Percentiles rank a stretch among this genome's conserved stretches.
Conservation (phyloP, 805 yeast genomes). For the Lipomyces orientalis region DNA sequence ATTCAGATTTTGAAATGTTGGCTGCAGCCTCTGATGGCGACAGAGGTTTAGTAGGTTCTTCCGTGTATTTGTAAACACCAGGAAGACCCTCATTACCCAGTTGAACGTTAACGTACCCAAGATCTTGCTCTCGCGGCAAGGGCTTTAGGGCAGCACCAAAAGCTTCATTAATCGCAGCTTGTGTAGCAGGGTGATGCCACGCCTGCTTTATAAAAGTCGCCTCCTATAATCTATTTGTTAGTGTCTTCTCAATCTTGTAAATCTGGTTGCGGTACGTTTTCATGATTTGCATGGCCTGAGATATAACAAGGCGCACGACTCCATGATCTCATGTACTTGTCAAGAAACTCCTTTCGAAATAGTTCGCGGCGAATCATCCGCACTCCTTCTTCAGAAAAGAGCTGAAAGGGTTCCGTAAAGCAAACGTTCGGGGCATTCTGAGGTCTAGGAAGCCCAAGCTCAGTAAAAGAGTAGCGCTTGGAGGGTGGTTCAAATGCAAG, state of each 20-base stretch:
- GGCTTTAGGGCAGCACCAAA: background rate
- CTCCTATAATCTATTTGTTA: background rate
- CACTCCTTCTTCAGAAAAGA: conserved; percentile 1
- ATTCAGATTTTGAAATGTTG: background rate
- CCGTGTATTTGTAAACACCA: conserved; percentile 1
- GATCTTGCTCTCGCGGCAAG: background rate
- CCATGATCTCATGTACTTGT: conserved; percentile 1
- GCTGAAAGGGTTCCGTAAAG: background rate
- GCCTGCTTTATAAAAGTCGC: background rate
- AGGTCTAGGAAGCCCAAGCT: conserved; percentile 1
- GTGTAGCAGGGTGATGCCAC: background rate
- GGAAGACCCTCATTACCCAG: background rate
- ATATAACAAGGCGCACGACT: conserved; percentile 1
- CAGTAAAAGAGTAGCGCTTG: background rate
- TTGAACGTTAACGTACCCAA: background rate
- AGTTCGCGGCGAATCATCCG: conserved; percentile 1
- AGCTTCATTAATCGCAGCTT: background rate
- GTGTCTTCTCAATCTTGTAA: background rate
- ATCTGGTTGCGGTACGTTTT: background rate
- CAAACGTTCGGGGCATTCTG: conserved; percentile 1
- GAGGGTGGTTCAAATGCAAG: background rate
- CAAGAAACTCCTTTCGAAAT: conserved; percentile 1
- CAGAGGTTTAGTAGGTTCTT: background rate
- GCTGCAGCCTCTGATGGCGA: conserved; percentile 1
- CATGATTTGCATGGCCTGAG: background rate